Base-by-base conservation (phyloP, 768 basidiomycete species). In the Pulveroboletus ravenelii region DNA sequence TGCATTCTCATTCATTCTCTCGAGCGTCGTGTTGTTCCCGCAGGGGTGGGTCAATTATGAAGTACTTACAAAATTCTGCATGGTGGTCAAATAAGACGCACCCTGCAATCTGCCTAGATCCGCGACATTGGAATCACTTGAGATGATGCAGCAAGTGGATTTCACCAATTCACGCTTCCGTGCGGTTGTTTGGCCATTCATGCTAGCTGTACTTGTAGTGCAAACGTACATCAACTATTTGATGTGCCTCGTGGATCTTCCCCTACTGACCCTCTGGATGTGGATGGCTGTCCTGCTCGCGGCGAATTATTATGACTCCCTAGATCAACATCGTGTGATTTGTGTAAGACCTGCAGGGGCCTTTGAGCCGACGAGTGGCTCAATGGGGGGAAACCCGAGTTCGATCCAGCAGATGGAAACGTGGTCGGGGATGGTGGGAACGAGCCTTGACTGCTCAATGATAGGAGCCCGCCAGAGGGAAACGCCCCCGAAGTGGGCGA, bases 401-500 rank as follows among this genome's bases (percentile, higher is more conserved):
- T 34, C 36, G 59, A 37, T 9, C 62, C 55, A 8, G 43, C 14
- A 12, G 54, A 35, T 15, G 52, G 2, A 23, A 57, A 52, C 14
- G 54, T 37, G 27, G 52, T 39, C n/a, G 58, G 45, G 38, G 63
- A 54, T 10, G 61, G 45, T 3, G 54, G 48, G 30, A 53, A 64
- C 23, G 64, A 45, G n/a, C 52, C 53, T 38, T 55, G 62, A 14
- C 36, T 42, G 17, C 42, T 51, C 50, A 48, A 50, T 15, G 62
- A 47, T 27, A 55, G 41, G 18, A 48, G 20, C 6, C 57, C 50
- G 8, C 48, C 34, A 0, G 63, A 50, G 38, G 55, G 39, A 41
- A 61, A 52, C 8, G 31, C n/a, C 0, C 53, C 52, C 10, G 67
- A 52, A 3, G 62, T 25, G 10, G 67, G 45, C 6, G 58, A 55